Base-by-base conservation (phyloP, 1,139 yeast genomes). In the Blastobotrys arbuscula region DNA sequence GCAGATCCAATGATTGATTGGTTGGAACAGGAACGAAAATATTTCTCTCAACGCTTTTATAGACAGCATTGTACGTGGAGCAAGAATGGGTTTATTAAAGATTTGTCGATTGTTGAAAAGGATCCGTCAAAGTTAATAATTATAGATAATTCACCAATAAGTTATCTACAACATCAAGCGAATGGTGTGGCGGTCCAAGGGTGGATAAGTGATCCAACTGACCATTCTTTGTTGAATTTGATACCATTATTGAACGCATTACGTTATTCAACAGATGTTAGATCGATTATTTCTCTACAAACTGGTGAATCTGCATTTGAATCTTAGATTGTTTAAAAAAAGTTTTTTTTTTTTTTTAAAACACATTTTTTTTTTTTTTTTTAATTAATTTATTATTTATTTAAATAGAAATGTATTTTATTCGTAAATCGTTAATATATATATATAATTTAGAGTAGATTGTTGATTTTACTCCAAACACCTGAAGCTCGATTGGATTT, bases 1-100 rank as follows among this genome's bases (percentile, higher is more conserved):
- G 98, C 98, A 0, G 98, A 92, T 62, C 98, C 98, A 0, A 94
- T 92, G 53, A 88, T 92, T 47, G 94, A 90, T 66, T 87, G 95
- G 84, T 70, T 92, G 19, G 89, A 83, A 57, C 68, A 73, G 39
- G 81, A 77, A 58, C 65, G 63, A 44, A 71, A 61, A 49, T 70
- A 61, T 63, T 88, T 81, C 64, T 67, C 72, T 39, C 76, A 77
- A 54, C 71, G 98, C 45, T 81, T 75, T 58, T 92, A 92, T 66
- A 73, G 98, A 57, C 76, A 78, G 57, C 84, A 88, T 62, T 92
- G 98, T 65, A 82, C 84, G 1, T 75, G 81, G 55, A 60, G 62
- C 24, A 50, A 55, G 18, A 87, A 83, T 34, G 96, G 97, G 1
- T 92, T 89, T 65, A 81, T 90, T 55, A 92, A 92, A 65, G 96